phyloP scores from a whole-genome alignment of 192 early-diverging fungal genomes.

The Chytriomyces hyalinus region DNA sequence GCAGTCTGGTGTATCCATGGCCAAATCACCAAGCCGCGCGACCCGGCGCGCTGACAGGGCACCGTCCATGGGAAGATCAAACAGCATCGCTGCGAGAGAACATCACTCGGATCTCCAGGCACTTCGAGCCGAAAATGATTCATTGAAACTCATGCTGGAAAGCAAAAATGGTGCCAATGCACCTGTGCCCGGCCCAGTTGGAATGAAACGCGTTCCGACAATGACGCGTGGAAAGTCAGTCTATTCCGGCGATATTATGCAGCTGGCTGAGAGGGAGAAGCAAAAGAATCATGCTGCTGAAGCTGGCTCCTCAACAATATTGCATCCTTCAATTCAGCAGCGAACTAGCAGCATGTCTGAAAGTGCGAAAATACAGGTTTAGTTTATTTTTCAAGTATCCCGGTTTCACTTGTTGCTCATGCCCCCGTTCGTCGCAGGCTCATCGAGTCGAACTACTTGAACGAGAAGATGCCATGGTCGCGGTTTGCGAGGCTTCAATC shows the following conservation, averaged over 20 bases:
- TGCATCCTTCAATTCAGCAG: not conserved
- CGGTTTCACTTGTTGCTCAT: not conserved
- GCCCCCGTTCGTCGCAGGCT: slow-evolving; percentile 18
- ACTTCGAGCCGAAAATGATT: slow-evolving; percentile 18
- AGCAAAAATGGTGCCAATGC: not conserved
- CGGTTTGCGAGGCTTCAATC: slow-evolving; percentile 57
- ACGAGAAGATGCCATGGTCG: not conserved
- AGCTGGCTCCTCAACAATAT: slow-evolving; percentile 10
- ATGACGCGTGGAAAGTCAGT: slow-evolving; percentile 24
- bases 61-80: not conserved
- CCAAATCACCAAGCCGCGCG: not conserved
- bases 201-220: not conserved
- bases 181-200: not conserved
- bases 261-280: slow-evolving; percentile 48
- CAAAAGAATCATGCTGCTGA: slow-evolving; percentile 34
- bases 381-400: slow-evolving; percentile 5
- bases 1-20: not conserved
- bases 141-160: slow-evolving; percentile 6
- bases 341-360: not conserved
- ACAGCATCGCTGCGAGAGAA: not conserved
- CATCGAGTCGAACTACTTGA: not conserved
- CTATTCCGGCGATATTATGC: slow-evolving; percentile 28
- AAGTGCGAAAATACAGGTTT: not conserved
- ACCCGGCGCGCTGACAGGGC: not conserved
- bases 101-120: not conserved